Conservation (phyloP, 2,329 filamentous ascomycete genomes). For the Nothophoma quercina region DNA sequence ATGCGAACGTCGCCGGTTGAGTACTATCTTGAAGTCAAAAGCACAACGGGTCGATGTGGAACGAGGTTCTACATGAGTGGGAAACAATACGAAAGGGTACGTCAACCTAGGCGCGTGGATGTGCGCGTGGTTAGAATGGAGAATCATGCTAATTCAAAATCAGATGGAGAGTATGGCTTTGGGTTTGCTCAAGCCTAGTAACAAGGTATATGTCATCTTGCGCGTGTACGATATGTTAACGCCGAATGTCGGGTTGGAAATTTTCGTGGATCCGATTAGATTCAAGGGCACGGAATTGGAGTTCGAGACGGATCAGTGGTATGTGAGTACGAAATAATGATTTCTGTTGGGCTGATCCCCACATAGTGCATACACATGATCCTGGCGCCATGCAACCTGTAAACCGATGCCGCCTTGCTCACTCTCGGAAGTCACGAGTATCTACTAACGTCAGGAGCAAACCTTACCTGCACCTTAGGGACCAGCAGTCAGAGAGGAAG, state of each 20-base stretch:
- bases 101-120: too few species aligned
- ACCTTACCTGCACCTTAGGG: too few species aligned
- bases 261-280: conserved; percentile 17
- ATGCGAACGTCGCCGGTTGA: conserved; percentile 40
- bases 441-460: too few species aligned
- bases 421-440: too few species aligned
- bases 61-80: conserved; percentile 59
- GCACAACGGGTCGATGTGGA: conserved; percentile 50
- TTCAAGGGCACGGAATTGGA: conserved; percentile 8
- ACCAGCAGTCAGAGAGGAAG: too few species aligned
- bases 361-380: too few species aligned
- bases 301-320: too few species aligned
- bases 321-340: too few species aligned
- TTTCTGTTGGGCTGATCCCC: too few species aligned
- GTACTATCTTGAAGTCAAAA: conserved; percentile 63
- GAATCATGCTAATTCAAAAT: too few species aligned
- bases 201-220: conserved; percentile 18
- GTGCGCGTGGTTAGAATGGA: background rate
- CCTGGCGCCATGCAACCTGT: too few species aligned
- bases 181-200: background rate
- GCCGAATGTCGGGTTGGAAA: conserved; percentile 7
- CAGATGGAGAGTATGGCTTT: background rate
- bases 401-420: too few species aligned
- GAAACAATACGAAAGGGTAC: conserved; percentile 50
- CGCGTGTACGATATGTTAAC: conserved; percentile 15